phyloP scores from a whole-genome alignment of 495 filamentous ascomycete species.

The Monascus purpureus region DNA sequence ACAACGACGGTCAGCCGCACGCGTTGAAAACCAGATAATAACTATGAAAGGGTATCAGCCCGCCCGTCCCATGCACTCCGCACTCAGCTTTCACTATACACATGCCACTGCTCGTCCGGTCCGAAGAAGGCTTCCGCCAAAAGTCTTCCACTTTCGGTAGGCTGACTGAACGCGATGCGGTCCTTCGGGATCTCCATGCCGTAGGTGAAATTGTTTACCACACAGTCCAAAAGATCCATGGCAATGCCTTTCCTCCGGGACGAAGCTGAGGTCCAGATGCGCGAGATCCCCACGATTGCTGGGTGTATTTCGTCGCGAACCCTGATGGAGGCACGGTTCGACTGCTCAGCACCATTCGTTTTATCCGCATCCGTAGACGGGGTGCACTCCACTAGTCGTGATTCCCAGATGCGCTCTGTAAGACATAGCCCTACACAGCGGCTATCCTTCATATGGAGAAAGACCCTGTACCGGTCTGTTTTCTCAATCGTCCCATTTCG shows the following conservation, averaged over 20 bases:
- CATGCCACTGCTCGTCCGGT: slow-evolving; percentile 34
- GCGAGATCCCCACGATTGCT: slow-evolving; percentile 53
- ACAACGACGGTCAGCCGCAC: too few species aligned
- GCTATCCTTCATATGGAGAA: slow-evolving; percentile 46
- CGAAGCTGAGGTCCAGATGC: slow-evolving; percentile 55
- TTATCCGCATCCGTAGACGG: slow-evolving; percentile 8
- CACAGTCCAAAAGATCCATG: slow-evolving; percentile 45
- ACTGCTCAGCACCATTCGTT: slow-evolving; percentile 8
- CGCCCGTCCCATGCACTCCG: slow-evolving; percentile 3
- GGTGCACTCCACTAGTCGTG: slow-evolving; percentile 32
- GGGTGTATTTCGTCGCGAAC: slow-evolving; percentile 24
- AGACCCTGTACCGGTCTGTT: slow-evolving; percentile 47
- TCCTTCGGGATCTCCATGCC: slow-evolving; percentile 50
- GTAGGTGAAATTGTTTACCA: slow-evolving; percentile 49
- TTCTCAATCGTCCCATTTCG: slow-evolving; percentile 21
- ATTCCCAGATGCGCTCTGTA: slow-evolving; percentile 49
- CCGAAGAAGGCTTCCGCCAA: slow-evolving; percentile 54
- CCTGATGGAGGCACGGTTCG: slow-evolving; percentile 32
- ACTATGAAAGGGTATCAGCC: slow-evolving; percentile 15
- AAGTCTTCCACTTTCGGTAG: slow-evolving; percentile 52
- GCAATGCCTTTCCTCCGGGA: slow-evolving; percentile 49
- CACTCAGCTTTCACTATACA: slow-evolving; percentile 29
- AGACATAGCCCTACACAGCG: slow-evolving; percentile 55
- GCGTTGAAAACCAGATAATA: too few species aligned
- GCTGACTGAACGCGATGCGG: slow-evolving; percentile 58